Base-by-base conservation (phyloP, 345 rosid species). In the Aquilaria malaccensis region DNA sequence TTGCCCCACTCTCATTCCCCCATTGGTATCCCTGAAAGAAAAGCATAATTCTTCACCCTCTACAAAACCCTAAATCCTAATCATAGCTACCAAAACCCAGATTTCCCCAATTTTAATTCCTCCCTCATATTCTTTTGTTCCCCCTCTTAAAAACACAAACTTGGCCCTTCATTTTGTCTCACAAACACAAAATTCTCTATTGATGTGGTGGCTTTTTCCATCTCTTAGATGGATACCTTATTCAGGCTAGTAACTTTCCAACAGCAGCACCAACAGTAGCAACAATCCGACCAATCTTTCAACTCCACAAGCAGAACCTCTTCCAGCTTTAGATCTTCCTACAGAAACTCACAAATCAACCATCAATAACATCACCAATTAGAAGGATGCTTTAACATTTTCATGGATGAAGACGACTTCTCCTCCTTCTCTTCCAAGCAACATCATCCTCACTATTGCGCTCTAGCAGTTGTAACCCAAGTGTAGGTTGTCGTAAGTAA, bases 331-430 rank as follows among this genome's bases (percentile, higher is more conserved):
- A 83, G 83, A 66, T 81, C 90, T 61, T 85, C 95, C 50, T 81
- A 70, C 72, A 22, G 91, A 84, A 70, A 82, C 82, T 78, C 59
- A 63, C 73, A 69, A 37, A 37, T 37, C 43, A 37, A 37, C 70
- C 67, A 72, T 70, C 77, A 79, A 10, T 80, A 82, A 66, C 61
- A 74, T 63, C 79, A 76, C 59, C 80, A 75, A 67, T 79, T 68
- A 56, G 91, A 88, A 81, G 99, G 84, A 87, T 94, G 99, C 97
- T 88, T 90, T 86, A 94, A 86, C 80, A 78, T 81, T 83, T 90
- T 84, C 92, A 94, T 90, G 97, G 99, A 94, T 84, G 97, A 94
- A 71, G 99, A 94, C 74, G 99, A 90, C 92, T 92, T 88, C 72
- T 90, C 96, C 68, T 90, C 96, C 70, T 87, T 96, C 75, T 94